Percentiles rank a stretch among this genome's conserved stretches.
phyloP scores from a whole-genome alignment of 2,329 filamentous ascomycete species.

The Curvularia eragrostidis region DNA sequence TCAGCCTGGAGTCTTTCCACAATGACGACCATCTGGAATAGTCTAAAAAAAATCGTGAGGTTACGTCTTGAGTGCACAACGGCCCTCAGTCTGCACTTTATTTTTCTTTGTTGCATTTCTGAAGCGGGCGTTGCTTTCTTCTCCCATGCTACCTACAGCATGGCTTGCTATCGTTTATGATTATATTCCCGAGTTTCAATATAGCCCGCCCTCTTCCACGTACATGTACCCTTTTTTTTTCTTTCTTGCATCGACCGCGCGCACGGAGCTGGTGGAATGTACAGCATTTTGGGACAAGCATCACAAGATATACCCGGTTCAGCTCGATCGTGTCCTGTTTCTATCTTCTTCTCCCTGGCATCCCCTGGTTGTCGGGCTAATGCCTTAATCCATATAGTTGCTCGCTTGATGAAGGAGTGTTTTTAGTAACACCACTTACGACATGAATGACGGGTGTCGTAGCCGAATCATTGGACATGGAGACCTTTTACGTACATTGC shows the following conservation, averaged over 20 bases:
- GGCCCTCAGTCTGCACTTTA: not conserved
- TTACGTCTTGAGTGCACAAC: not conserved
- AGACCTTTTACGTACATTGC: not conserved
- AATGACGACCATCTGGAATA: constrained; percentile 7
- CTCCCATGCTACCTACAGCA: constrained; percentile 5
- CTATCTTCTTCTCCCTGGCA: not conserved
- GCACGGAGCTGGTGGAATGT: constrained; percentile 15
- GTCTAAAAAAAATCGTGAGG: not conserved
- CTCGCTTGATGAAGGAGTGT: constrained; percentile 1
- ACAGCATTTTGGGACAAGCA: constrained; percentile 16
- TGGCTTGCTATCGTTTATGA: constrained; percentile 13
- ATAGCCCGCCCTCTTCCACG: constrained; percentile 1
- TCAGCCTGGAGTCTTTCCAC: constrained; percentile 10
- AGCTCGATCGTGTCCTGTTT: constrained; percentile 16
- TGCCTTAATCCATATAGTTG: constrained; percentile 9
- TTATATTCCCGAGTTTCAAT: constrained; percentile 1
- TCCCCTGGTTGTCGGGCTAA: not conserved
- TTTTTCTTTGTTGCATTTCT: constrained; percentile 11
- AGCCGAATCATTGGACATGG: not conserved
- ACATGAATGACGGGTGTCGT: constrained; percentile 4
- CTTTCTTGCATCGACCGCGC: constrained; percentile 10
- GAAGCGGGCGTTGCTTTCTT: constrained; percentile 10
- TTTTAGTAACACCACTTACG: not conserved
- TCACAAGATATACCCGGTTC: constrained; percentile 21
- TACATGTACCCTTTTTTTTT: constrained; percentile 1